These are phyloP conservation scores for Rutidosis leptorrhynchoides DNA, from an alignment of 129 eudicot species.

Conservation along the genomic window DNA sequence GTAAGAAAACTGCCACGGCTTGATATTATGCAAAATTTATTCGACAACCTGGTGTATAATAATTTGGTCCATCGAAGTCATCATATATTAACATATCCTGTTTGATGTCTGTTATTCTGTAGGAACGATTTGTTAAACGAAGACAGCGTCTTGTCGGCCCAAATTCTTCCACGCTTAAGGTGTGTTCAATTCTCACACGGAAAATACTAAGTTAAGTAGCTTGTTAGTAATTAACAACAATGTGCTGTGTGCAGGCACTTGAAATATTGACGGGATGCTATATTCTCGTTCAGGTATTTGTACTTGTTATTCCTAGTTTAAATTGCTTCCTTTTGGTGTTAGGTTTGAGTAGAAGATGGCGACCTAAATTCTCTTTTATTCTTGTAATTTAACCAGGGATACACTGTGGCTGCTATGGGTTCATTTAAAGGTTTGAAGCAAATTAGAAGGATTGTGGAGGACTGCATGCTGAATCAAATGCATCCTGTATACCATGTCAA, in stretches of 20 bases:
- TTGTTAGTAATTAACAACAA: too few species aligned
- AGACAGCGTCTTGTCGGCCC: constrained; percentile 89
- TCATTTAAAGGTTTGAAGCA: constrained; percentile 92
- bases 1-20: too few species aligned
- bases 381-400: constrained; percentile 48
- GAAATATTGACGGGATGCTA: constrained; percentile 93
- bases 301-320: too few species aligned
- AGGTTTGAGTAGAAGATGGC: too few species aligned
- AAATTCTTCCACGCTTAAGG: constrained; percentile 80
- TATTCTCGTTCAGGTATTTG: constrained; percentile 81
- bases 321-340: not conserved
- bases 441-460: constrained; percentile 81
- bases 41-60: too few species aligned
- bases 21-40: too few species aligned
- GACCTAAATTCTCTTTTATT: not conserved
- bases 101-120: not conserved
- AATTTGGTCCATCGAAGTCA: too few species aligned
- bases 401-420: constrained; percentile 93
- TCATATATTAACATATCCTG: not conserved
- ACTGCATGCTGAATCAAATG: constrained; percentile 79
- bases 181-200: constrained; percentile 13
- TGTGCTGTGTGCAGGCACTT: constrained; percentile 60
- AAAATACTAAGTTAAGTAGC: not conserved
- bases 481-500: constrained; percentile 79
- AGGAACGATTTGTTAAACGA: constrained; percentile 91